Base-by-base conservation (phyloP, 176 grass and related monocot genomes). In the Raddia distichophylla region DNA sequence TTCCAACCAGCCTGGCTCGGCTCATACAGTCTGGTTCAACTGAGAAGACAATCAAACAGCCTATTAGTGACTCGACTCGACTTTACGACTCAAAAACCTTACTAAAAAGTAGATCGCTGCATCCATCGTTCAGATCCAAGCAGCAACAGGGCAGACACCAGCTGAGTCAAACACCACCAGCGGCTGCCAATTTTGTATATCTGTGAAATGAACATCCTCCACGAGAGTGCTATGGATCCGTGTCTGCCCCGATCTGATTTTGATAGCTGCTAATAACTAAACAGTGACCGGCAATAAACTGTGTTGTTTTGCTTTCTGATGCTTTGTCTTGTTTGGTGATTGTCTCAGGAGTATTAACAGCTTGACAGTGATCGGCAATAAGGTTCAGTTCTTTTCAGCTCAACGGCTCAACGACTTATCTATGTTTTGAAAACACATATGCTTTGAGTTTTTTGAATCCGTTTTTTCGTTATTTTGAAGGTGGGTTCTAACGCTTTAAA, bases 161-260 rank as follows among this genome's bases (percentile, higher is more conserved):
- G 82, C 78, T 71, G 49, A 64, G 66, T 10, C 16, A 64, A 40
- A 55, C 63, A 13, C 13, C 34, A 67, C 2, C 67, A 48, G 73
- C 74, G 82, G 73, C 45, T 78, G 67, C 53, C 67, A 63, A 44
- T 82, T 86, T 86, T 89, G 87, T 85, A 64, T 19, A 67, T 82
- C 67, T 77, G 34, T 65, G 14, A 60, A 82, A 60, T 71, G 47
- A 64, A 64, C 11, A n/a, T 57, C 49, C 79, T 73, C 73, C 13
- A 2, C 12, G 15, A 45, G 61, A 32, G 27, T 1, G 22, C 13
- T 11, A 35, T 3, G 51, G 73, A 16, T 86, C 27, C 12, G 9
- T 70, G 73, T 13, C 33, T 69, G 4, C 13, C 40, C 19, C 60
- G 73, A n/a, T 82, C 44, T 67, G 20, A 67, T 86, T 12, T 42